Evolutionary conservation across 306 rosid species (phyloP).

Genomic region (Fragaria ananassa): DNA sequence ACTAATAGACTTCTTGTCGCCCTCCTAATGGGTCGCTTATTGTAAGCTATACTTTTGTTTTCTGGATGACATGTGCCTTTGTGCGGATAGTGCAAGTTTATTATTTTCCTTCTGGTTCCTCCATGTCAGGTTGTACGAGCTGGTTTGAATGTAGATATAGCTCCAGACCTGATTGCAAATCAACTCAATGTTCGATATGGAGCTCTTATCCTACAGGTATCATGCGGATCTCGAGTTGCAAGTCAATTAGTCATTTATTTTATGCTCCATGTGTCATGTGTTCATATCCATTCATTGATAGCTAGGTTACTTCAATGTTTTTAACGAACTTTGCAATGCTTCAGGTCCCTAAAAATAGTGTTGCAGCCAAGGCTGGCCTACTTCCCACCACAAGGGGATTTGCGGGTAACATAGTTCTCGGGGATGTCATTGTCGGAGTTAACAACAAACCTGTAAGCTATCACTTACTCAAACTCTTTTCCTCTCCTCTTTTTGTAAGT

Average conservation of each 20-base stretch:
- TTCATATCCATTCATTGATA: background rate
- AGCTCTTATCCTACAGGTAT: conserved; percentile 81
- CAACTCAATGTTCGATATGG: conserved; percentile 92
- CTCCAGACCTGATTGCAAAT: conserved; percentile 77
- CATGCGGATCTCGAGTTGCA: conserved; percentile 2
- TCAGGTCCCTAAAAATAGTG: conserved; percentile 80
- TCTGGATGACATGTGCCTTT: background rate
- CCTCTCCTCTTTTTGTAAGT: conserved; percentile 5
- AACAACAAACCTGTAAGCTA: conserved; percentile 73
- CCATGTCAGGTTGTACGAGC: conserved; percentile 66
- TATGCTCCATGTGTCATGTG: background rate
- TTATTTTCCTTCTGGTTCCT: conserved; percentile 21
- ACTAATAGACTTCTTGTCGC: background rate
- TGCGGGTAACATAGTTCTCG: conserved; percentile 82
- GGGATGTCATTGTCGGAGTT: conserved; percentile 78
- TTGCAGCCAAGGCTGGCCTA: conserved; percentile 80
- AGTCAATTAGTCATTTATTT: background rate
- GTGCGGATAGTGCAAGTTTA: background rate
- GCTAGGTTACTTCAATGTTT: conserved; percentile 3
- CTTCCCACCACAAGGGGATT: conserved; percentile 83
- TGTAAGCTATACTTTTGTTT: background rate
- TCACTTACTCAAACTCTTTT: conserved; percentile 25
- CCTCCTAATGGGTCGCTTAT: background rate
- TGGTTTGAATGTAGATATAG: conserved; percentile 80
- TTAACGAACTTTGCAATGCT: conserved; percentile 2